Percentiles rank a stretch among this genome's conserved stretches.
Evolutionary conservation across 2,329 filamentous ascomycete species (phyloP).

Genomic region (Paecilomyces sp.): DNA sequence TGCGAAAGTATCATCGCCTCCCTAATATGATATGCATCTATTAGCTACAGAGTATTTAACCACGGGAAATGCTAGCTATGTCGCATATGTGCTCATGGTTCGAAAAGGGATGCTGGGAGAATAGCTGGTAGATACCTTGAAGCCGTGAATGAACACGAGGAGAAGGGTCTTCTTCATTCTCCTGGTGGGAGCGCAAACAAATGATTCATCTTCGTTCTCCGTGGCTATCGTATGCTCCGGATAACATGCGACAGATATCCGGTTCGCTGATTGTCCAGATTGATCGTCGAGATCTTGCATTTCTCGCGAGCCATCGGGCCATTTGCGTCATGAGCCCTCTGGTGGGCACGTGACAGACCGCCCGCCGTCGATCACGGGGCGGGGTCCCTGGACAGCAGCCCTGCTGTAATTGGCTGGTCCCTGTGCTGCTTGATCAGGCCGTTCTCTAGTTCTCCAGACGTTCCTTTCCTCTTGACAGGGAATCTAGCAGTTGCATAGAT

Average conservation of each 20-base stretch:
- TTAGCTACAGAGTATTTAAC: neutral
- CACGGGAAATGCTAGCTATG: neutral
- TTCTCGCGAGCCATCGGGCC: neutral
- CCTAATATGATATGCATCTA: slow-evolving; percentile 20
- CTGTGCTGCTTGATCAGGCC: neutral
- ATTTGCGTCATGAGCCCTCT: neutral
- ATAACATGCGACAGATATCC: neutral
- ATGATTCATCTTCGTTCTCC: slow-evolving; percentile 6
- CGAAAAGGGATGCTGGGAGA: neutral
- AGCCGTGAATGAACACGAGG: slow-evolving; percentile 43
- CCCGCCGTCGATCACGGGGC: neutral
- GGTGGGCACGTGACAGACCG: neutral
- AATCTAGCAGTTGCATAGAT: neutral
- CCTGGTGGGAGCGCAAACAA: slow-evolving; percentile 3
- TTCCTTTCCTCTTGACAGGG: neutral
- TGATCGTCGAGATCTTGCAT: neutral
- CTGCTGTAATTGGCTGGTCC: neutral
- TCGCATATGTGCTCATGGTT: neutral
- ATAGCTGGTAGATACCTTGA: slow-evolving; percentile 31
- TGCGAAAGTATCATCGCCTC: slow-evolving; percentile 43
- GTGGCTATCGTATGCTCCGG: neutral
- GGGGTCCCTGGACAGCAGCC: neutral
- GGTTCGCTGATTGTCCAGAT: neutral
- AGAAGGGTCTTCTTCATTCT: slow-evolving; percentile 41
- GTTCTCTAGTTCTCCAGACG: neutral